phyloP scores from a whole-genome alignment of 169 alveolate genomes.

The Plasmodium cynomolgi region DNA sequence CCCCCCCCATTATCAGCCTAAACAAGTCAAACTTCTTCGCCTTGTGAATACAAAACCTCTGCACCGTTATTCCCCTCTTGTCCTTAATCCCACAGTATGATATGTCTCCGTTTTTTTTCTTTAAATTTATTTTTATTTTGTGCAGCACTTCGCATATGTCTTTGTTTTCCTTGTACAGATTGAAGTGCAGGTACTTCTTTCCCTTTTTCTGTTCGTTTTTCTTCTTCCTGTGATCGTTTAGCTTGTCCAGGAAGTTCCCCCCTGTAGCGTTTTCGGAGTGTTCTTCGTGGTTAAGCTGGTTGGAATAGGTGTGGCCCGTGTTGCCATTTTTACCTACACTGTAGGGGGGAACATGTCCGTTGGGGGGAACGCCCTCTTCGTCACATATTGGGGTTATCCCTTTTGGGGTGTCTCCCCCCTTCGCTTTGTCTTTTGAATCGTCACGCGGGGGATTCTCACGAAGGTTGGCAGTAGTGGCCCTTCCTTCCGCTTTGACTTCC shows the following conservation, averaged over 20 bases:
- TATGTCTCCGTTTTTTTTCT: slow-evolving; percentile 86
- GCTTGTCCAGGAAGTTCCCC: slow-evolving; percentile 15
- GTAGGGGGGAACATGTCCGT: not conserved
- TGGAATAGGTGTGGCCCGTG: not conserved
- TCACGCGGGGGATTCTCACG: not conserved
- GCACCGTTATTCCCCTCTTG: slow-evolving; percentile 94
- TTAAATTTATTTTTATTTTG: slow-evolving; percentile 88
- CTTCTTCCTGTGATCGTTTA: slow-evolving; percentile 1
- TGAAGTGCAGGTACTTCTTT: slow-evolving; percentile 82
- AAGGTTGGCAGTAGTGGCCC: not conserved
- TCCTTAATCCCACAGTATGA: slow-evolving; percentile 94
- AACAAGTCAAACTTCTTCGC: slow-evolving; percentile 79
- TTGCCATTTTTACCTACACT: not conserved
- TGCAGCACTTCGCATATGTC: slow-evolving; percentile 92
- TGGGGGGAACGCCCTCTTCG: not conserved
- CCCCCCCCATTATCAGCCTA: slow-evolving; percentile 80
- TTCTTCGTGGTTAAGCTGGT: not conserved
- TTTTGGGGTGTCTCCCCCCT: not conserved
- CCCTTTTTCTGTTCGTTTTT: slow-evolving; percentile 27
- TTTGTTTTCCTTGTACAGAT: slow-evolving; percentile 89
- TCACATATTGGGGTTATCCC: not conserved
- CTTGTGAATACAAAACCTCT: slow-evolving; percentile 82
- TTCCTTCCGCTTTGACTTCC: not conserved
- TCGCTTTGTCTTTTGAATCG: not conserved
- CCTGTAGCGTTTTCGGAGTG: not conserved